These are phyloP conservation scores for Persicaria maculosa DNA, from an alignment of 148 eudicot genomes.

Conservation along the genomic window DNA sequence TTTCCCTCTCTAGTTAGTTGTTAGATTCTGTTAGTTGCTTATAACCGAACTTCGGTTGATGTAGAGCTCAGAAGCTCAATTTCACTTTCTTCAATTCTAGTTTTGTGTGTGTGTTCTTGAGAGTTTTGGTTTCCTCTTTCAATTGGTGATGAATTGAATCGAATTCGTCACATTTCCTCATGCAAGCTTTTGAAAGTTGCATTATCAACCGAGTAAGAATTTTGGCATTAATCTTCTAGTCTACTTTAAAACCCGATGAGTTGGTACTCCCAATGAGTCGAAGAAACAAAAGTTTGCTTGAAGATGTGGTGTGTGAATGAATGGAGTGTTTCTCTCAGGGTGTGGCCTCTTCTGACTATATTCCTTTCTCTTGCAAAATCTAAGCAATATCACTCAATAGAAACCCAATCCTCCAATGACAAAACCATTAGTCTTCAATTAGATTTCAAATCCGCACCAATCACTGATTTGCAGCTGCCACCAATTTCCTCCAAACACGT, in stretches of 20 bases:
- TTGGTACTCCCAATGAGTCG: background rate
- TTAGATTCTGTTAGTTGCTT: no score
- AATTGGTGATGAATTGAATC: no score
- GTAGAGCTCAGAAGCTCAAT: no score
- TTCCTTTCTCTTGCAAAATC: background rate
- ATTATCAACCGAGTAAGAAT: no score
- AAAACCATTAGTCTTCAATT: background rate
- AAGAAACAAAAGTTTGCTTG: background rate
- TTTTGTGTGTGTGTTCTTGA: no score
- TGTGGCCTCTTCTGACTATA: background rate
- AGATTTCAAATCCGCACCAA: background rate
- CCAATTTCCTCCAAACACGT: background rate
- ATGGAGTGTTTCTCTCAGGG: background rate
- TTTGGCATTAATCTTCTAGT: background rate
- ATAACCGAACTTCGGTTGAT: no score
- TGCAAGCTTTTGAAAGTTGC: no score
- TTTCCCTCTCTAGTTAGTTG: no score
- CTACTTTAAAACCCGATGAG: background rate
- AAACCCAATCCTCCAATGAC: background rate
- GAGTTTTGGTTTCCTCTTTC: no score
- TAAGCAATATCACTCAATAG: background rate
- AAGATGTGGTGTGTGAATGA: background rate
- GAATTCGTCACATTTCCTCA: no score
- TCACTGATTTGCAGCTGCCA: background rate
- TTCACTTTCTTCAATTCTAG: no score